Evolutionary conservation across 352 stramenopile species (phyloP), one percentile per base, ranked within the genome.

Genomic region (Peronospora belbahrii): DNA sequence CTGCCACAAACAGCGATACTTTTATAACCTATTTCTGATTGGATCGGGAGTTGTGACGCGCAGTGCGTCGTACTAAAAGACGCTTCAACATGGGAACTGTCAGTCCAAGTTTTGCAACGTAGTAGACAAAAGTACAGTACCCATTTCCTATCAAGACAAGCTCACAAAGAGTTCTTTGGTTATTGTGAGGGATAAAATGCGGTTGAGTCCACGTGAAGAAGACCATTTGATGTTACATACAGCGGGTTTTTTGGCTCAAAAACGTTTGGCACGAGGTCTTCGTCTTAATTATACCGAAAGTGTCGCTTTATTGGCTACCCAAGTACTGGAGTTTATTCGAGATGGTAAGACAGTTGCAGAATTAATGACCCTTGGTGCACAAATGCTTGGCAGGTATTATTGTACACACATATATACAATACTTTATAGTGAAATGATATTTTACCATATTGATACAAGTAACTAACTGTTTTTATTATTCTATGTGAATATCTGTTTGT

Each of bases 321-420:
- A 85, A 70, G 82, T 97, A 55, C 91, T 98, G 48, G 94, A 98
- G 73, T 80, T 97, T 27, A 96, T 97, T 42, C 86, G 95, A 11
- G 91, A 97, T 55, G 95, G 95, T 22, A 70, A 76, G 38, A 70
- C 67, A 13, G 87, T 97, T 14, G 80, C 85, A 0, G 68, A 87
- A 43, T 69, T 97, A 19, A 97, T 97, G 90, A 76, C 59, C 6
- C 52, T 91, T 6, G 88, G 87, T 15, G 76, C 85, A 28, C 70
- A 82, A 24, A 58, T 97, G 35, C 65, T 97, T 4, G 90, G 90
- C 8, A 84, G 22, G 37, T 42, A 42, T n/a, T 3, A 14, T 17
- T n/a, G n/a, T n/a, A n/a, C n/a, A n/a, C n/a, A n/a, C n/a, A n/a
- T n/a, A n/a, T n/a, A n/a, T n/a, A n/a, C n/a, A n/a, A n/a, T n/a